phyloP scores from a whole-genome alignment of 805 yeast species.

The Scheffersomyces stipitis region DNA sequence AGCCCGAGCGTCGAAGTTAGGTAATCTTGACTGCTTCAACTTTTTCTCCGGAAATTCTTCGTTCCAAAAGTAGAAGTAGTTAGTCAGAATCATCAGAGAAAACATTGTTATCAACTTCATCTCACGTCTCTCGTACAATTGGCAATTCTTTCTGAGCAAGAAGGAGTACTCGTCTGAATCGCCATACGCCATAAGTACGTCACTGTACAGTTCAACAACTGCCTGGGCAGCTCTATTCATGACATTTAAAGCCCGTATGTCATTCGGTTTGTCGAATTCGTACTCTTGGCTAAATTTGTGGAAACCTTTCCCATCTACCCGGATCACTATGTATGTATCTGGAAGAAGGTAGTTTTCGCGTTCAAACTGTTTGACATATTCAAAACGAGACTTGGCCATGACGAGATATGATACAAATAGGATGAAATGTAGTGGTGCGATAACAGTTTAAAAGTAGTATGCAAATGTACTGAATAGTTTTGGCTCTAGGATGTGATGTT shows the following conservation, averaged over 20 bases:
- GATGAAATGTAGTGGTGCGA: conserved; percentile 2
- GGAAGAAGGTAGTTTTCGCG: conserved; percentile 70
- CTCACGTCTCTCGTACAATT: conserved; percentile 78
- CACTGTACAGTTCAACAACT: conserved; percentile 65
- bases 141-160: conserved; percentile 61
- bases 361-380: conserved; percentile 84
- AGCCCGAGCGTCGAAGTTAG: conserved; percentile 90
- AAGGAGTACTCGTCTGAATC: conserved; percentile 95
- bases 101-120: conserved; percentile 78
- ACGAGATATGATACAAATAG: too few species aligned
- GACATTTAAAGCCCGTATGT: conserved; percentile 65
- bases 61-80: conserved; percentile 70
- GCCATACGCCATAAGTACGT: conserved; percentile 81
- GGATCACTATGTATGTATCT: conserved; percentile 74
- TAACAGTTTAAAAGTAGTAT: too few species aligned
- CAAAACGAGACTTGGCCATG: conserved; percentile 86
- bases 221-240: conserved; percentile 80
- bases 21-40: conserved; percentile 55
- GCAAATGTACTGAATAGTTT: too few species aligned
- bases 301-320: conserved; percentile 93
- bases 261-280: conserved; percentile 85
- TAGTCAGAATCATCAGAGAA: conserved; percentile 77
- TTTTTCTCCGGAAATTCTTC: conserved; percentile 51
- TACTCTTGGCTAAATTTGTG: conserved; percentile 79
- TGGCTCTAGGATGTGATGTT: too few species aligned